Conservation (phyloP, 306 rosid species). For the Amphicarpaea edgeworthii region DNA sequence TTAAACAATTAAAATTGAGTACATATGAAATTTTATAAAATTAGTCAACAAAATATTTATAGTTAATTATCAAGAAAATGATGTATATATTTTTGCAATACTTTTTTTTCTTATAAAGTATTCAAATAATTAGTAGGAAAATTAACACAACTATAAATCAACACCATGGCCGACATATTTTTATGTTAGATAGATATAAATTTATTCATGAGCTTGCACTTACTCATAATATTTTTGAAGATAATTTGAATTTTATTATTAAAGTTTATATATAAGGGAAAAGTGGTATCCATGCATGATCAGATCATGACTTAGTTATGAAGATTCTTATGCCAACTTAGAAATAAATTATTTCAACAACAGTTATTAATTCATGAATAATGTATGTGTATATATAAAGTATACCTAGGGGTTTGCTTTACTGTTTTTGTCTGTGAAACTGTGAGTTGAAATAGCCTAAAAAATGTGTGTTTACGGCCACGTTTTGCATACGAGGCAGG, state of each 20-base stretch:
- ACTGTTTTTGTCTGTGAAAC: background rate
- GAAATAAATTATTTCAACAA: background rate
- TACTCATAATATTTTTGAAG: background rate
- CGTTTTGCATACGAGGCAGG: constrained; percentile 16
- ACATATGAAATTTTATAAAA: background rate
- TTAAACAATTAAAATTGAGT: background rate
- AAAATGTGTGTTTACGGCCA: background rate
- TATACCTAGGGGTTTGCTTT: constrained; percentile 16
- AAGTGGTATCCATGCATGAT: background rate
- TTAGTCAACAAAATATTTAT: background rate
- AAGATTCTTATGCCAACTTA: background rate
- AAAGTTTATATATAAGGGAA: background rate
- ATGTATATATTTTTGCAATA: too few relatives aligned
- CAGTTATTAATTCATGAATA: background rate
- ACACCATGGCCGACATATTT: background rate
- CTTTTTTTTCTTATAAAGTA: background rate
- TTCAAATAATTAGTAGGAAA: background rate
- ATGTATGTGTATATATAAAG: background rate
- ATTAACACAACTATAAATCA: background rate
- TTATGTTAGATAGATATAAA: background rate
- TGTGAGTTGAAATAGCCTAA: constrained; percentile 4
- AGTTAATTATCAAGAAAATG: background rate
- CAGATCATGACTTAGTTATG: background rate
- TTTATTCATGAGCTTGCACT: background rate
- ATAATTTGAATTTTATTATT: background rate